Conservation (phyloP, 2,329 filamentous ascomycete genomes). For the Chaetomium olivaceum region DNA sequence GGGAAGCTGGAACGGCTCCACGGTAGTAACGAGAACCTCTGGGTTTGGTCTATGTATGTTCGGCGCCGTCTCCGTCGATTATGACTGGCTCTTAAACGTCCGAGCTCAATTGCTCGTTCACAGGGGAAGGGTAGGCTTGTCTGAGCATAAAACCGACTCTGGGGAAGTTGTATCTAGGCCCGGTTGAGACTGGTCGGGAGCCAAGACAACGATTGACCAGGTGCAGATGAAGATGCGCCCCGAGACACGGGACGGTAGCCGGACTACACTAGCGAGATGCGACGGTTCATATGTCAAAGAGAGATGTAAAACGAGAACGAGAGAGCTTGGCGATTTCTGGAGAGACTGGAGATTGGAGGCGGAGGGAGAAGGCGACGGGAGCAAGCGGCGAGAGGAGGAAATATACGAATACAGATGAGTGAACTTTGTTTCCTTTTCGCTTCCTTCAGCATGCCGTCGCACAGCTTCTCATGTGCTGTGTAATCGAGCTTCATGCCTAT, state of each 20-base stretch:
- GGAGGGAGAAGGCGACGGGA: neutral
- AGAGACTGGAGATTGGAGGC: neutral
- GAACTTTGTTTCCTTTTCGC: neutral
- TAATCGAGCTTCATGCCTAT: neutral
- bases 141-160: neutral
- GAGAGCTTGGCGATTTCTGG: neutral
- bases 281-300: neutral
- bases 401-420: neutral
- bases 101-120: neutral
- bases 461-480: conserved; percentile 3
- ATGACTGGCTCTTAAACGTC: neutral
- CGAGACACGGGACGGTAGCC: conserved; percentile 3
- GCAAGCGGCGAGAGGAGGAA: neutral
- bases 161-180: neutral
- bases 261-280: neutral
- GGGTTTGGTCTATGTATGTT: neutral
- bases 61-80: neutral
- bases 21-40: neutral
- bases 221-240: neutral
- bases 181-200: neutral
- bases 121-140: too few relatives aligned
- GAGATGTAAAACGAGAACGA: neutral
- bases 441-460: neutral
- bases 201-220: neutral
- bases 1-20: neutral